Evolutionary conservation across 2,329 filamentous ascomycete genomes (phyloP), one percentile per base, ranked within the genome.

Genomic region (Herpotrichia juniperi): DNA sequence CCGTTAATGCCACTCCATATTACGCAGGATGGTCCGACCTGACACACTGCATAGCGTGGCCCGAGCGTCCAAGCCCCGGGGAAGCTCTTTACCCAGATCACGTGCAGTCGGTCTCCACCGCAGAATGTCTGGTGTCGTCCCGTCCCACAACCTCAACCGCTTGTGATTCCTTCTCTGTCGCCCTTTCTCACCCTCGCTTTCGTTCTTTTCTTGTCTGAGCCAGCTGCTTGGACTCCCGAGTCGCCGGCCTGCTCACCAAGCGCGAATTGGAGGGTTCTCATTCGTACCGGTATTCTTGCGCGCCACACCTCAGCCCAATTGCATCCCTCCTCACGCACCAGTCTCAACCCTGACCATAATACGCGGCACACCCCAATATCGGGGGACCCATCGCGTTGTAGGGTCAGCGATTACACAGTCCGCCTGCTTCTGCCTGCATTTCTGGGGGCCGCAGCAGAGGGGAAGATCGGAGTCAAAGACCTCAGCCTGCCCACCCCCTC

Each of bases 231-330:
- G 61, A 54, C 47, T 48, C 35, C 51, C 59, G 46, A 70, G 68
- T 71, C 64, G 69, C 61, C 64, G 64, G 48, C 53, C 51, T 44
- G 46, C 54, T 37, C 32, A 40, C 50, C 56, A 62, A 60, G 67
- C 68, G 67, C 67, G 66, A 64, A 68, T 69, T 66, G 62, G 61
- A 69, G 56, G 49, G 60, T 53, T 51, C 63, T 65, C 53, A 72
- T 66, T 72, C 67, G 61, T 60, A 62, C n/a, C n/a, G n/a, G n/a
- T n/a, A n/a, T n/a, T 59, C 43, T 50, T 56, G 57, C 61, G 61
- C 56, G 57, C 58, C 60, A 62, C 59, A 62, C 62, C 63, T 57
- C 65, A 70, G 64, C 61, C 68, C 67, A 69, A 69, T 69, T 66
- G 59, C 62, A 54, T 65, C 56, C 55, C 58, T 57, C 57, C 53